phyloP scores from a whole-genome alignment of 2,329 filamentous ascomycete genomes.

The Canariomyces notabilis region DNA sequence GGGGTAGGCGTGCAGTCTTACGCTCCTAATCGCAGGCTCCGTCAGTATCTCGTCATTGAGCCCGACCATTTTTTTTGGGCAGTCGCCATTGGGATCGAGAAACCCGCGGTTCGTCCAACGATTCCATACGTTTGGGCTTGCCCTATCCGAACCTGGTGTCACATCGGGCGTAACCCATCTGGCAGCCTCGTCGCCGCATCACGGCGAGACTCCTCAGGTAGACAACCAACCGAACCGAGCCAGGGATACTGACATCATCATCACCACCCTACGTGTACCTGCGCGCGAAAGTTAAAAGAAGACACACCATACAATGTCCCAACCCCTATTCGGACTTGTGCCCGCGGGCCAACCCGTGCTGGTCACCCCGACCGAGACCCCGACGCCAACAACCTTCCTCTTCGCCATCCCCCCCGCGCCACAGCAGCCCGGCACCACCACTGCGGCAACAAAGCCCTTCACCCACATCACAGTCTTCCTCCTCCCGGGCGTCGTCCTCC shows the following conservation, averaged over 20 bases:
- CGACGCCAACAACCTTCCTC: slow-evolving; percentile 51
- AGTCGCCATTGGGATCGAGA: neutral
- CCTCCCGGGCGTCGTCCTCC: slow-evolving; percentile 70
- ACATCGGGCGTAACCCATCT: too few species aligned
- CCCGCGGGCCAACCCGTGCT: slow-evolving; percentile 56
- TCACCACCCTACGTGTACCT: too few species aligned
- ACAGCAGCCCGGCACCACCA: too few species aligned
- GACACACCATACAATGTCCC: slow-evolving; percentile 35
- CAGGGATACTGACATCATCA: slow-evolving; percentile 2
- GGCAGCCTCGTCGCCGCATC: neutral
- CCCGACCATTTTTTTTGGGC: neutral
- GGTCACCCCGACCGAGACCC: slow-evolving; percentile 48
- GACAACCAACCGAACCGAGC: neutral
- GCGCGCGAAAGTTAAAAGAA: too few species aligned
- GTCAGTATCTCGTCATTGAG: slow-evolving; percentile 2
- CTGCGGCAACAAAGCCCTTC: slow-evolving; percentile 55
- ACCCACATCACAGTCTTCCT: slow-evolving; percentile 86
- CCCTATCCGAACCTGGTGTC: neutral
- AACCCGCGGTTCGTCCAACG: neutral
- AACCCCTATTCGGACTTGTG: slow-evolving; percentile 53
- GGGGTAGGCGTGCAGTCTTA: too few species aligned
- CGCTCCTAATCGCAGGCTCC: neutral
- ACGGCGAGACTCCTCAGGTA: neutral
- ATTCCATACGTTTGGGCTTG: too few species aligned
- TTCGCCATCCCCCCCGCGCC: slow-evolving; percentile 44